Base-by-base conservation (phyloP, 768 basidiomycete genomes). In the Suillus fuscotomentosus region DNA sequence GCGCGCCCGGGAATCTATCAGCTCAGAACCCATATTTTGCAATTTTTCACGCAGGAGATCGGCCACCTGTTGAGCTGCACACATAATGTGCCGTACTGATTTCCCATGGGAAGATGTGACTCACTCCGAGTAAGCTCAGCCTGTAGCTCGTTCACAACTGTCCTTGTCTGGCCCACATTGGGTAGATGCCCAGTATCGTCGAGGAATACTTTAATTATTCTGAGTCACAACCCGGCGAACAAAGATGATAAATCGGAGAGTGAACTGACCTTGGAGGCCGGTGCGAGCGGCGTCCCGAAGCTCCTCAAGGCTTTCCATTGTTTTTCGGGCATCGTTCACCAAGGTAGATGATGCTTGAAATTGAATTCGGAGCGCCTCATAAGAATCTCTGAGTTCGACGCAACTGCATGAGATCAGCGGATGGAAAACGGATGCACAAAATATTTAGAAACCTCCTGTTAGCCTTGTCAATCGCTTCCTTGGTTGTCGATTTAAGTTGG, bases 21-120 rank as follows among this genome's bases (percentile, higher is more conserved):
- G 67, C 45, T 83, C 81, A 7, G 77, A 70, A 14, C 80, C 78
- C 66, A 82, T 76, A 22, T 71, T 72, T 47, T 81, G 76, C 4
- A 84, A 70, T 64, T 81, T 80, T 57, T 83, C 81, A 15, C 83
- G 82, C 6, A 83, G 75, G n/a, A 84, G 68, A 59, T 83, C 81
- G 36, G 79, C 75, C 45, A 84, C 83, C 71, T 84, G 81, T 63
- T 81, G 77, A n/a, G 81, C 83, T 84, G 43, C 53, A 61, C 63
- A 63, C 65, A 63, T n/a, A 24, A 64, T 43, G 24, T 57, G 66
- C 65, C 50, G 59, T 42, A 41, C 20, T 42, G 39, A 53, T 45
- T 8, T 45, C 11, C 39, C 53, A 27, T 34, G 53, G 43, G 14
- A 41, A 68, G 53, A 27, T 63, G 39, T 10, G 42, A 47, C 73